Evolutionary conservation across 2,329 filamentous ascomycete species (phyloP).

Genomic region (Ophidiomyces ophidiicola): DNA sequence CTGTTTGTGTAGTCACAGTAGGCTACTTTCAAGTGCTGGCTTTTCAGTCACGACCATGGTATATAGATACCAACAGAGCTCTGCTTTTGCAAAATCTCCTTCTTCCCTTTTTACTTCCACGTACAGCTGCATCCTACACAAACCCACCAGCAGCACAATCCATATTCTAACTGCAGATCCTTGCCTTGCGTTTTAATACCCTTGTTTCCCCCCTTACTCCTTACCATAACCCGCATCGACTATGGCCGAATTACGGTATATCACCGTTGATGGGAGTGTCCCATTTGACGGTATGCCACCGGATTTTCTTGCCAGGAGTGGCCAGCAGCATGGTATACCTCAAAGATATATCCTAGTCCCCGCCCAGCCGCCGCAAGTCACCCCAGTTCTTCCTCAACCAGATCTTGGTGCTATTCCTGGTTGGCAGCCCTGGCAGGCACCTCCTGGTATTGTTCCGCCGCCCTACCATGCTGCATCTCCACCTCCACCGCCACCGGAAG

Average conservation of each 20-base stretch:
- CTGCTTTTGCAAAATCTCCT: not conserved
- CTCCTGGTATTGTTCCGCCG: constrained; percentile 2
- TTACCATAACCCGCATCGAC: not conserved
- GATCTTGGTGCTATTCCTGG: constrained; percentile 6
- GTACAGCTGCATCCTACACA: too few relatives aligned
- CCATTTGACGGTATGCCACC: constrained; percentile 25
- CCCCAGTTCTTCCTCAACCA: constrained; percentile 10
- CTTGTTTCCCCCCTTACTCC: too few relatives aligned
- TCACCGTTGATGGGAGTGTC: constrained; percentile 22
- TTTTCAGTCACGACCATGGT: not conserved
- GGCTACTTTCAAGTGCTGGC: not conserved
- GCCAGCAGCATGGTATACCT: constrained; percentile 7
- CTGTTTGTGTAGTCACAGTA: constrained; percentile 8
- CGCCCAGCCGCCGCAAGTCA: constrained; percentile 8
- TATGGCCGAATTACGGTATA: constrained; percentile 18
- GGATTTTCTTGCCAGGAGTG: constrained; percentile 4
- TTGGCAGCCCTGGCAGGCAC: constrained; percentile 13
- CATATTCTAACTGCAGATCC: too few relatives aligned
- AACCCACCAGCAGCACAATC: too few relatives aligned
- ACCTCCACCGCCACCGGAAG: constrained; percentile 11
- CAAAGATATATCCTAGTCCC: not conserved
- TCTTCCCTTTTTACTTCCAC: not conserved
- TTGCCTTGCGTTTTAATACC: too few relatives aligned
- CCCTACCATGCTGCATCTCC: constrained; percentile 2
- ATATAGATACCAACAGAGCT: not conserved